Conservation (phyloP, 2,329 filamentous ascomycete genomes). For the Herpotrichia juniperi region DNA sequence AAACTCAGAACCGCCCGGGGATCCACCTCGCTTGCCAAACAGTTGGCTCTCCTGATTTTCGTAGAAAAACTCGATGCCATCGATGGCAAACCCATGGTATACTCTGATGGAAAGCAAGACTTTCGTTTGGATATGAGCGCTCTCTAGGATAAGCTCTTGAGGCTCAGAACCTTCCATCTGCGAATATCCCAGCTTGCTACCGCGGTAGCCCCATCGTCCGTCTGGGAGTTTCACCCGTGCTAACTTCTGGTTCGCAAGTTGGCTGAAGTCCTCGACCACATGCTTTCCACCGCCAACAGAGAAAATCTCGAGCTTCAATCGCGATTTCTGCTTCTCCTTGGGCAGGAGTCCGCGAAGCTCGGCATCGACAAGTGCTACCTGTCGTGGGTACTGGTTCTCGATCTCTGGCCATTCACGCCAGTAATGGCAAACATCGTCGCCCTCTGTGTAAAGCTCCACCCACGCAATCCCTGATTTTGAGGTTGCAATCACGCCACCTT, state of each 20-base stretch:
- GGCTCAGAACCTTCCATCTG: slow-evolving; percentile 72
- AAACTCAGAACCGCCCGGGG: slow-evolving; percentile 74
- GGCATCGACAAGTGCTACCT: slow-evolving; percentile 75
- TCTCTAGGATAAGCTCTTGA: slow-evolving; percentile 77
- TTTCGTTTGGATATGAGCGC: slow-evolving; percentile 67
- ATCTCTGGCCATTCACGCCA: slow-evolving; percentile 81
- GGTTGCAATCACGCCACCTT: slow-evolving; percentile 78
- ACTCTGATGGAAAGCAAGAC: slow-evolving; percentile 76
- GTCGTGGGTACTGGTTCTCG: slow-evolving; percentile 66
- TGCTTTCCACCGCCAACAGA: slow-evolving; percentile 77
- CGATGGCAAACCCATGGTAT: slow-evolving; percentile 77
- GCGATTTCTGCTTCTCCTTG: slow-evolving; percentile 72
- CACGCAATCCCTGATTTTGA: slow-evolving; percentile 83
- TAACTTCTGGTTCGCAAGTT: slow-evolving; percentile 69
- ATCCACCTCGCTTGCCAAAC: slow-evolving; percentile 81
- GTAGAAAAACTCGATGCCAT: slow-evolving; percentile 91
- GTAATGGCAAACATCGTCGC: slow-evolving; percentile 77
- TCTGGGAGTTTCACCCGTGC: slow-evolving; percentile 77
- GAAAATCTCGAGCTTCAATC: slow-evolving; percentile 74
- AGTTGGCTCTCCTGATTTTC: slow-evolving; percentile 84
- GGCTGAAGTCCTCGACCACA: slow-evolving; percentile 77
- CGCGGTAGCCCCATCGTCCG: slow-evolving; percentile 75
- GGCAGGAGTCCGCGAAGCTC: slow-evolving; percentile 75
- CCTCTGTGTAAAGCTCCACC: slow-evolving; percentile 80
- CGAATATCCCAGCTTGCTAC: slow-evolving; percentile 75